Conservation (phyloP, 116 monocot species). For the Thalassia testudinum region DNA sequence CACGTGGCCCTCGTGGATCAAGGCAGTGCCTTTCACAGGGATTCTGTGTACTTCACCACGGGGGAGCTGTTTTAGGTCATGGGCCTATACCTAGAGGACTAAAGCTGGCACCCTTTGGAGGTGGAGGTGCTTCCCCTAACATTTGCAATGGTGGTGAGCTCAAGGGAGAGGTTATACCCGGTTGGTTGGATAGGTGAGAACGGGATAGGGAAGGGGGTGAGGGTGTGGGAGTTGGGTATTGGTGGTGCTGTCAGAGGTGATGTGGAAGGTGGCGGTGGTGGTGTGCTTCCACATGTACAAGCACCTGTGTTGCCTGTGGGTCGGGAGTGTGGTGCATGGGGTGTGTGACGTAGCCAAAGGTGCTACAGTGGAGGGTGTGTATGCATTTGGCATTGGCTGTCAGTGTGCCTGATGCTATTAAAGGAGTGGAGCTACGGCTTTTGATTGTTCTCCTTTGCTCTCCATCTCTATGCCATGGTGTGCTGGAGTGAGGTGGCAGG, state of each 20-base stretch:
- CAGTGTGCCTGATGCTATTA: conserved; percentile 26
- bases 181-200: conserved; percentile 29
- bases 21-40: conserved; percentile 8
- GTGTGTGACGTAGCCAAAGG: conserved; percentile 47
- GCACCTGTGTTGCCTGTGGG: conserved; percentile 35
- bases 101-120: conserved; percentile 7
- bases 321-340: conserved; percentile 28
- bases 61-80: conserved; percentile 26
- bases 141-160: conserved; percentile 22
- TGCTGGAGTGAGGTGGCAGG: too few species aligned
- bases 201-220: conserved; percentile 33
- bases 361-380: conserved; percentile 19
- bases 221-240: conserved; percentile 26
- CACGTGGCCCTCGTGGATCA: background rate
- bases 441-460: conserved; percentile 44
- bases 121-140: conserved; percentile 2
- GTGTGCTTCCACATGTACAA: conserved; percentile 48
- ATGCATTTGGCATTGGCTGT: conserved; percentile 42
- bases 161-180: conserved; percentile 14
- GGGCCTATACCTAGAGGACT: conserved; percentile 9
- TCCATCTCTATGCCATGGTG: conserved; percentile 34
- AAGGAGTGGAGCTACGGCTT: conserved; percentile 60
- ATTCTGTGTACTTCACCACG: conserved; percentile 19
- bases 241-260: background rate
- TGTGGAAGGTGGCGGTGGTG: conserved; percentile 31